These are phyloP conservation scores for Xylariaceae sp. DNA, from an alignment of 2,329 filamentous ascomycete genomes.

Conservation along the genomic window DNA sequence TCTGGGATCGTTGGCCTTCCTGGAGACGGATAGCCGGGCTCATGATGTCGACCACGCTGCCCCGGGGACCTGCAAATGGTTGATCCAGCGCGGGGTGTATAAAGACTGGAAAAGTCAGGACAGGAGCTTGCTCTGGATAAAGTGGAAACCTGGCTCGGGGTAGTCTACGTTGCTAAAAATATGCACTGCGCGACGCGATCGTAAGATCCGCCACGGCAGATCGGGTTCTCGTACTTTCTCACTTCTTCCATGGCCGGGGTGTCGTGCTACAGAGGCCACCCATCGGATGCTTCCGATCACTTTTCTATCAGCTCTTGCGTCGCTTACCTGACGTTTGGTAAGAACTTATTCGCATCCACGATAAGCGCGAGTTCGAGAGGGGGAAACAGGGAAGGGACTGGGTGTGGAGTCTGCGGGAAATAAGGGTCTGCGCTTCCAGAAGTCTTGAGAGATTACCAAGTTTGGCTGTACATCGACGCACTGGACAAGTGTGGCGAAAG, in stretches of 20 bases:
- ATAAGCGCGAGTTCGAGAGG: not conserved
- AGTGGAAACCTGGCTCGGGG: constrained; percentile 5
- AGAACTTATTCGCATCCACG: not conserved
- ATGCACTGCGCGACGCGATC: not conserved
- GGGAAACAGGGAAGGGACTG: not conserved
- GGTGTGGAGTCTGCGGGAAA: not conserved
- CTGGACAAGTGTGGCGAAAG: constrained; percentile 1
- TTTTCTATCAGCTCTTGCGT: constrained; percentile 1
- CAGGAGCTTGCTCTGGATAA: constrained; percentile 6
- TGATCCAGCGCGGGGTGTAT: not conserved
- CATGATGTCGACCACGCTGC: not conserved
- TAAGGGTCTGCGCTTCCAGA: not conserved
- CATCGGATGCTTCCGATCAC: constrained; percentile 1
- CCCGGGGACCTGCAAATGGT: constrained; percentile 4
- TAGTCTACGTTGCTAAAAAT: constrained; percentile 1
- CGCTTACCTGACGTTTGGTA: not conserved
- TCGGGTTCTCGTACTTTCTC: not conserved
- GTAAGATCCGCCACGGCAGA: not conserved
- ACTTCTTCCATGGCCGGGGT: constrained; percentile 4
- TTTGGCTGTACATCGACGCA: constrained; percentile 4
- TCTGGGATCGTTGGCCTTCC: constrained; percentile 4
- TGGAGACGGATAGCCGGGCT: constrained; percentile 1
- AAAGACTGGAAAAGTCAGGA: not conserved
- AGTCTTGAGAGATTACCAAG: not conserved
- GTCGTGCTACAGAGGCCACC: not conserved